Evolutionary conservation across 2,329 filamentous ascomycete genomes (phyloP), one percentile per base, ranked within the genome.

Genomic region (Scytalidium lignicola): DNA sequence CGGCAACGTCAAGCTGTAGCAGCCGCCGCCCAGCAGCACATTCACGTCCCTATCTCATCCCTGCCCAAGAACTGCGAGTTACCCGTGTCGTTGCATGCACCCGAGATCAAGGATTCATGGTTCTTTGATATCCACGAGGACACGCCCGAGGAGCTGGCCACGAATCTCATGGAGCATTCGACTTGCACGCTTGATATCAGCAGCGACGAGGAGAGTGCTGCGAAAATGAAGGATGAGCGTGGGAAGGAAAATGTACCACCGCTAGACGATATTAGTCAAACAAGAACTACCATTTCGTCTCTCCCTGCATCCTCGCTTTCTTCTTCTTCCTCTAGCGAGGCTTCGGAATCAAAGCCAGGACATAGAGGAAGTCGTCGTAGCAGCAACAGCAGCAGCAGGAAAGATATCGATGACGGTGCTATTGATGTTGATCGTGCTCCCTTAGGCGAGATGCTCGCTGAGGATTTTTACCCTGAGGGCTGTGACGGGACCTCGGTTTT

Each of bases 181-280:
- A 92, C 92, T 7, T 85, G 86, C 55, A 83, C 86, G 0, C 78
- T 97, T 3, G 92, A 97, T 64, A 90, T 97, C 62, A 90, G 83
- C 57, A 91, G 89, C 19, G 91, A 96, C 60, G 91, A 96, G 65
- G 87, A 91, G 67, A 78, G 71, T 22, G 41, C 70, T 61, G 45
- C 69, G 68, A 56, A 77, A 75, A 63, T 65, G 74, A 57, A 74
- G 74, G 70, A 88, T 56, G 78, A 80, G 42, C 76, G 82, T 26
- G 88, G 90, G 62, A 99, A 99, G 74, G 92, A 99, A 73, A 99
- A 99, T 63, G 82, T 96, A 17, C 88, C 92, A 3, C 92, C 92
- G 2, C 65, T 70, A 2, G 79, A 80, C 48, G 83, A 87, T 42
- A 67, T 86, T 37, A 81, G 79, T 22, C 78, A 86, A 61, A 82